A percentile compares a stretch with the other conserved stretches of the same genome.
These are phyloP conservation scores for Xylaria multiplex DNA, from an alignment of 2,329 filamentous ascomycete species.

Conservation along the genomic window DNA sequence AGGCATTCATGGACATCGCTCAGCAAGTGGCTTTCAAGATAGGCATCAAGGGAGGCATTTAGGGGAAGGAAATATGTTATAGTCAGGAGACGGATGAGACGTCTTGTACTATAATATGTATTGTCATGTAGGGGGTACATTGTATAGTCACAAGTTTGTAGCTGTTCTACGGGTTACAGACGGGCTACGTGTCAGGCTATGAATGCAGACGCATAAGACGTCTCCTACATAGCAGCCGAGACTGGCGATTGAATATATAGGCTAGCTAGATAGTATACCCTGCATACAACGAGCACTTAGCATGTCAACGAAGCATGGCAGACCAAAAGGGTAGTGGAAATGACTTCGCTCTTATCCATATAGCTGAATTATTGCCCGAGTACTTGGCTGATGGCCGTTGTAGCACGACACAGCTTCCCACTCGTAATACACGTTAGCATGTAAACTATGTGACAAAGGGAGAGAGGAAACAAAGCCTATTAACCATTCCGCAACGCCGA, in stretches of 20 bases:
- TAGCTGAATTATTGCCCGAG: constrained; percentile 22
- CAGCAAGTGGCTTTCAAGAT: constrained; percentile 61
- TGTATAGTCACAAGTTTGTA: constrained; percentile 3
- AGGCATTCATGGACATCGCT: constrained; percentile 78
- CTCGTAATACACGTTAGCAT: constrained; percentile 48
- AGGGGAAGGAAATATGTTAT: constrained; percentile 10
- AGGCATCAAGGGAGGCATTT: constrained; percentile 51
- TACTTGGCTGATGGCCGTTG: constrained; percentile 15
- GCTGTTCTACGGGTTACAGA: background rate
- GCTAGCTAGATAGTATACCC: constrained; percentile 15
- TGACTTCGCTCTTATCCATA: constrained; percentile 32
- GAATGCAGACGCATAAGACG: background rate
- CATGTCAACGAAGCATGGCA: constrained; percentile 22
- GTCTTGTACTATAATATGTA: constrained; percentile 23
- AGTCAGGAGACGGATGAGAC: background rate
- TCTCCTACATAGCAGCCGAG: background rate
- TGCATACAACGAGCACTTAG: constrained; percentile 34
- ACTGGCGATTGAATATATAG: constrained; percentile 7
- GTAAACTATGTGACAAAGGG: constrained; percentile 45
- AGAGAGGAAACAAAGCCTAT: constrained; percentile 50
- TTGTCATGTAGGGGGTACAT: background rate
- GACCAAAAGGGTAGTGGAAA: constrained; percentile 22
- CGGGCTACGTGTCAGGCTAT: constrained; percentile 10
- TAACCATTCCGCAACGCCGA: constrained; percentile 37
- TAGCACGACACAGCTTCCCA: constrained; percentile 35